A percentile compares a stretch with the other conserved stretches of the same genome.
phyloP scores from a whole-genome alignment of 257 asterid genomes.

The Orobanche coerulescens region DNA sequence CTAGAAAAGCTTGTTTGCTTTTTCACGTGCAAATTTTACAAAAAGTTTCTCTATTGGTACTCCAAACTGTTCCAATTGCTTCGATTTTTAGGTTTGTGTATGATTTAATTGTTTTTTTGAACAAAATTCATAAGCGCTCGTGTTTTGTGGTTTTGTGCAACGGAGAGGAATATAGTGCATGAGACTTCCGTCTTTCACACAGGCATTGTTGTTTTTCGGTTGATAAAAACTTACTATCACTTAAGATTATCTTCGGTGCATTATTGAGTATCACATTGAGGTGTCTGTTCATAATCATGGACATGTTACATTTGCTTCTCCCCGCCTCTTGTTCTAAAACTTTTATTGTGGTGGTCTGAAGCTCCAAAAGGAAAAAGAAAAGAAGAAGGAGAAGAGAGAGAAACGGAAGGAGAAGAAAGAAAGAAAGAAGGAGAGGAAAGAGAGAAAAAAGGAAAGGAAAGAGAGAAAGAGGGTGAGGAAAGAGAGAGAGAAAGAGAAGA shows the following conservation, averaged over 20 bases:
- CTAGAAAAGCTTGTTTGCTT: not conserved
- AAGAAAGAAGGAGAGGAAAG: slow-evolving; percentile 22
- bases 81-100: too few relatives aligned
- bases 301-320: slow-evolving; percentile 23
- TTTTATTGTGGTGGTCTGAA: slow-evolving; percentile 61
- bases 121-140: not conserved
- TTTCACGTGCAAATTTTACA: not conserved
- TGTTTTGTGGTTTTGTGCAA: not conserved
- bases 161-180: not conserved
- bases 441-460: slow-evolving; percentile 17
- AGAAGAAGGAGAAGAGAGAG: slow-evolving; percentile 34
- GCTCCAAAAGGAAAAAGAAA: slow-evolving; percentile 50
- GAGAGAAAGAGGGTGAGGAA: slow-evolving; percentile 13
- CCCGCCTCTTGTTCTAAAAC: slow-evolving; percentile 34
- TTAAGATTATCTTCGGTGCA: not conserved
- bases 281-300: not conserved
- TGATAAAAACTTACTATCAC: not conserved
- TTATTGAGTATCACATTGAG: not conserved
- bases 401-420: too few relatives aligned
- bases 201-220: not conserved
- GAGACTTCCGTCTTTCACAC: not conserved
- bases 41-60: too few relatives aligned
- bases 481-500: slow-evolving; percentile 20
- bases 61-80: too few relatives aligned
- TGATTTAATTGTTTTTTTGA: not conserved